Base-by-base conservation (phyloP, 2,329 filamentous ascomycete species). In the Fusarium zealandicum region DNA sequence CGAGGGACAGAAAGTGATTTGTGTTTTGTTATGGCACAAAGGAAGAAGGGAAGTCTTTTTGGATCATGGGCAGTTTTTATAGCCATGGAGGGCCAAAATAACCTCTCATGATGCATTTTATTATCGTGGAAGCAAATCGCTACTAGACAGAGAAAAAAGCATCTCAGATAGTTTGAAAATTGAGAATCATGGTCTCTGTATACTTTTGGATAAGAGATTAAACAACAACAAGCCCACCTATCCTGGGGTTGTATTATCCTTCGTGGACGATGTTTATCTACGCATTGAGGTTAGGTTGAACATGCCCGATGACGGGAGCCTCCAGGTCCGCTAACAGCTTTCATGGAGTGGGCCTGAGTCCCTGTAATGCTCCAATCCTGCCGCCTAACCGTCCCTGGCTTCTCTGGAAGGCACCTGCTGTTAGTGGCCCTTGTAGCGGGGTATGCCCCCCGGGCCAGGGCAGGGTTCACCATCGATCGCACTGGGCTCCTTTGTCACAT, bases 121-220 rank as follows among this genome's bases (percentile, higher is more conserved):
- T n/a, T n/a, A n/a, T n/a, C n/a, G n/a, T n/a, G n/a, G n/a, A n/a
- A n/a, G n/a, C n/a, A n/a, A n/a, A n/a, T n/a, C n/a, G n/a, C n/a
- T n/a, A n/a, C n/a, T n/a, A n/a, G n/a, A n/a, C n/a, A n/a, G n/a
- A n/a, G n/a, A n/a, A n/a, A n/a, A n/a, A n/a, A n/a, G n/a, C n/a
- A n/a, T n/a, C n/a, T n/a, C n/a, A n/a, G n/a, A n/a, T n/a, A n/a
- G 58, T 61, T 62, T 62, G 54, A 61, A 61, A 62, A 62, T 61
- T 61, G 59, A 62, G 43, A 62, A 62, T 59, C 39, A 51, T 32
- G 49, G 54, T 17, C 36, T 36, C 53, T 42, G 42, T 54, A 55
- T 55, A 41, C 30, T 45, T 43, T 17, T 25, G 37, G 37, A 32
- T 38, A 25, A 25, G 22, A 25, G 22, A 39, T 33, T 11, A 33